Evolutionary conservation across 345 rosid species (phyloP), one percentile per base, ranked within the genome.

Genomic region (Hibiscus tridactylites): DNA sequence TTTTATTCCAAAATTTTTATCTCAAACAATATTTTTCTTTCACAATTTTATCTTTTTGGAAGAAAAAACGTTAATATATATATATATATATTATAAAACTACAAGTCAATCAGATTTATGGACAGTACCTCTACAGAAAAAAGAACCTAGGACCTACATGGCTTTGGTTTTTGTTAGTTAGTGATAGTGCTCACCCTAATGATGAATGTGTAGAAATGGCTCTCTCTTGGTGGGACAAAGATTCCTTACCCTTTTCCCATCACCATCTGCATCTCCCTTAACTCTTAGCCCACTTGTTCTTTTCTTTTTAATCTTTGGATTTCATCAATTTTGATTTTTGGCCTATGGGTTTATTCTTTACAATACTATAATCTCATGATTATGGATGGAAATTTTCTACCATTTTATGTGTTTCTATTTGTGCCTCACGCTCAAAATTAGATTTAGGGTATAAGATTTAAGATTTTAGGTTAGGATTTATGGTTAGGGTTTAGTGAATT

Each of bases 141-240:
- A 7, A 16, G 7, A 52, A 52, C 19, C 19, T 54, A 54, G 10
- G 58, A 54, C 2, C 7, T 11, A 31, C n/a, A 33, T 13, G 11
- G 15, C 4, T 4, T 13, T 49, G 28, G 35, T 9, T 5, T 29
- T 56, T 66, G 64, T 10, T 39, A 50, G 46, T 2, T 50, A 66
- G 28, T 28, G 53, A 28, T 54, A 1, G 74, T 59, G 64, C 24
- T 10, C 6, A 61, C 61, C 68, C 54, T 46, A 68, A 72, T 71
- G 62, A 76, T 80, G 75, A 59, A 70, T 9, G 19, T 9, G 42
- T 60, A 58, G 74, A 73, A 65, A 80, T 66, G 47, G 62, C 68
- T 75, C 68, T 75, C 68, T 74, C 28, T 9, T 26, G 65, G 71
- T 54, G 71, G 78, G 76, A 71, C 83, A 54, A 70, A 70, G 35